These are phyloP conservation scores for Aegle marmelos DNA, from an alignment of 345 rosid genomes.

Conservation along the genomic window DNA sequence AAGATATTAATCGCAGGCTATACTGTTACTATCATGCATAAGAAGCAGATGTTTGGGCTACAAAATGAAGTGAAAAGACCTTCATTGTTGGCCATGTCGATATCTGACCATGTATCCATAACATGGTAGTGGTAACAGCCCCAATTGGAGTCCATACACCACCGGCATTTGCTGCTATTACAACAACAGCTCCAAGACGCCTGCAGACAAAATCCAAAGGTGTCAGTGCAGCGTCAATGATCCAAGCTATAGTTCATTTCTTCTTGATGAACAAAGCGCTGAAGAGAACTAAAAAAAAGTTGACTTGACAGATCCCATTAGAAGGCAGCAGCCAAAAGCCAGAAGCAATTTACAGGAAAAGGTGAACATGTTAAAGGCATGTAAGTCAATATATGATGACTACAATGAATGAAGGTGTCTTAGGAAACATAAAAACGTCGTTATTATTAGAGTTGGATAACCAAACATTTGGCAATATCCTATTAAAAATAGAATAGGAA, in stretches of 20 bases:
- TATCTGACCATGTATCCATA: conserved; percentile 97
- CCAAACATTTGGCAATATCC: not conserved
- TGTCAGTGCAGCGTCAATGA: not conserved
- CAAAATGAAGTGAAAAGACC: conserved; percentile 33
- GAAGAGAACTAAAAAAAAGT: not conserved
- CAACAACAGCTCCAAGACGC: conserved; percentile 91
- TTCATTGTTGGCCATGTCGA: conserved; percentile 81
- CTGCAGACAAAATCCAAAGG: conserved; percentile 34
- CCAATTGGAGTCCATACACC: conserved; percentile 99
- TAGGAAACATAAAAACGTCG: not conserved
- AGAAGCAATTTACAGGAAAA: not conserved
- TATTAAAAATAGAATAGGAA: not conserved
- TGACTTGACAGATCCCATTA: not conserved
- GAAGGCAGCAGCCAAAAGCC: not conserved
- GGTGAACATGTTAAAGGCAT: not conserved
- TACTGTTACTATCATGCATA: not conserved
- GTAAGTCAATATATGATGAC: not conserved
- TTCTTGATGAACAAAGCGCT: not conserved
- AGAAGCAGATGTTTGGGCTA: not conserved
- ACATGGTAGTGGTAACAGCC: conserved; percentile 96
- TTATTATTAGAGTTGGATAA: not conserved
- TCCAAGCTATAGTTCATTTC: not conserved
- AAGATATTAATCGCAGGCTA: not conserved
- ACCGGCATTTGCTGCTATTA: conserved; percentile 96
- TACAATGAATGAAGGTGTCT: not conserved